These are phyloP conservation scores for Hirschfeldia incana DNA, from an alignment of 345 rosid genomes.

Conservation along the genomic window DNA sequence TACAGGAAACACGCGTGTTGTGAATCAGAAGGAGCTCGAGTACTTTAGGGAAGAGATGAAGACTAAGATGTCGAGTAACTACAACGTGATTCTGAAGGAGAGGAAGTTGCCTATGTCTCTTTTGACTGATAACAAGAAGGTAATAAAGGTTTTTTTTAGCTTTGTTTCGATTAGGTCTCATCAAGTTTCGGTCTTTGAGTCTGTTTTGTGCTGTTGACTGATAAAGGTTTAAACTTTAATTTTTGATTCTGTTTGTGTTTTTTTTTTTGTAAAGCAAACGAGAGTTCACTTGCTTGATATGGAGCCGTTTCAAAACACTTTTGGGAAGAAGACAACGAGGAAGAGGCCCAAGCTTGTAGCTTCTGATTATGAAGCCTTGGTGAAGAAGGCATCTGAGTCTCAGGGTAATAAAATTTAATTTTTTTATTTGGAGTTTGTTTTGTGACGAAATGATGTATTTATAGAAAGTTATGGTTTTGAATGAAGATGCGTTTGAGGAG, in stretches of 20 bases:
- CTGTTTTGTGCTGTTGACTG: too few relatives aligned
- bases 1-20: slow-evolving; percentile 59
- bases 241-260: slow-evolving; percentile 1
- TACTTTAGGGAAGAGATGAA: slow-evolving; percentile 76
- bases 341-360: slow-evolving; percentile 83
- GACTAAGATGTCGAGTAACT: slow-evolving; percentile 60
- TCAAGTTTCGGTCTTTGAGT: background rate
- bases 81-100: slow-evolving; percentile 78
- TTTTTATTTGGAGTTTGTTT: background rate
- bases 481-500: slow-evolving; percentile 67
- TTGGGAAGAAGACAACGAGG: slow-evolving; percentile 79
- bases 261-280: slow-evolving; percentile 52
- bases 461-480: background rate
- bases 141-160: slow-evolving; percentile 12
- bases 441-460: background rate
- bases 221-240: background rate
- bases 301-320: slow-evolving; percentile 83
- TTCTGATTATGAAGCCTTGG: slow-evolving; percentile 74
- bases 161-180: slow-evolving; percentile 2
- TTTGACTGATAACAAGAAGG: slow-evolving; percentile 75
- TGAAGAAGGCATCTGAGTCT: slow-evolving; percentile 76
- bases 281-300: slow-evolving; percentile 88
- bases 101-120: slow-evolving; percentile 81
- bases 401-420: slow-evolving; percentile 51
- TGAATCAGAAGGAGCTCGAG: slow-evolving; percentile 74